phyloP scores from a whole-genome alignment of 306 rosid species.

The Arachis hypogaea region DNA sequence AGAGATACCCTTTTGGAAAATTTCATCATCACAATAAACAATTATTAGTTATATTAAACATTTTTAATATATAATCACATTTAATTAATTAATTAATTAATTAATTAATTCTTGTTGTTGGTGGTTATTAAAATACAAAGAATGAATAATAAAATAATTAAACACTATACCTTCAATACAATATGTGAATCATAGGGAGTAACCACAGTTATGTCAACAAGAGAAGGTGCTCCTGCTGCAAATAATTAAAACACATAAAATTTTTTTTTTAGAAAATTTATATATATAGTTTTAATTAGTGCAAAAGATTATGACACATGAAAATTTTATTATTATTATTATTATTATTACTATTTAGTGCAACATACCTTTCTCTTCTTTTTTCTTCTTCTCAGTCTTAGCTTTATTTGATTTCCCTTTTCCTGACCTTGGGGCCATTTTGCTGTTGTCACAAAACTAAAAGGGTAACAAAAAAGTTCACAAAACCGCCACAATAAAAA shows the following conservation, averaged over 20 bases:
- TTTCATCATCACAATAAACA: conserved; percentile 6
- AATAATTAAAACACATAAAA: neutral
- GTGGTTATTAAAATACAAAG: neutral
- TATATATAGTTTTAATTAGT: neutral
- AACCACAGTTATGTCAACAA: conserved; percentile 70
- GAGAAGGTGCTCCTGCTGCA: conserved; percentile 67
- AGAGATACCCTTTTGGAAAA: conserved; percentile 76
- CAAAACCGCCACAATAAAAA: conserved; percentile 23
- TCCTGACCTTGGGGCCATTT: conserved; percentile 90
- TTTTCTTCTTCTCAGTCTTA: conserved; percentile 89
- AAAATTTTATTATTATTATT: neutral
- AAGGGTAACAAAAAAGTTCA: conserved; percentile 23
- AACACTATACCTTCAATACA: conserved; percentile 65
- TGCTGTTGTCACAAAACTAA: conserved; percentile 6
- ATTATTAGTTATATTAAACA: neutral
- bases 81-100: neutral
- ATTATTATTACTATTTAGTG: neutral
- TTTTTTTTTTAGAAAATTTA: too few species aligned
- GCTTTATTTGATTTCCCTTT: conserved; percentile 76
- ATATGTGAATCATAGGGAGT: conserved; percentile 74
- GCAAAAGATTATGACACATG: neutral
- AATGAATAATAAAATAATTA: neutral
- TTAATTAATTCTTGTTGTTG: too few species aligned
- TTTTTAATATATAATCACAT: neutral
- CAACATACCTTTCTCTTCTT: conserved; percentile 82